Conservation (phyloP, 495 filamentous ascomycete genomes). For the Penicillium nucicola region DNA sequence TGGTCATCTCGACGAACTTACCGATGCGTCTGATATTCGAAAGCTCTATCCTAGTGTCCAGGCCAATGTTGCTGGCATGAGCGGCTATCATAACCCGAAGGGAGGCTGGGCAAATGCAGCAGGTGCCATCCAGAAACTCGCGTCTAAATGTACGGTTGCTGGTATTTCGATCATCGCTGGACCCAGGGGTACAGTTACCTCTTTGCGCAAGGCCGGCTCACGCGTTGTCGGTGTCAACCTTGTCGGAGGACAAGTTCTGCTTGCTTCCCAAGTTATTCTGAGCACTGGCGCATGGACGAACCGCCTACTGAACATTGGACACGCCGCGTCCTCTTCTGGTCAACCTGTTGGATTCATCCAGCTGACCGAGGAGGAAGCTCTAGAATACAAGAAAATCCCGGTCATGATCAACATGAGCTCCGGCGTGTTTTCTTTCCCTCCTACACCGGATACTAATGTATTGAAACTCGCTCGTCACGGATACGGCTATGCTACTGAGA, state of each 20-base stretch:
- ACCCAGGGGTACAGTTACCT: conserved; percentile 25
- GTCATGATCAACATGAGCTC: conserved; percentile 68
- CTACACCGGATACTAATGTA: conserved; percentile 43
- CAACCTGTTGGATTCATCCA: conserved; percentile 70
- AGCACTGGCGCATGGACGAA: conserved; percentile 79
- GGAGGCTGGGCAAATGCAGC: conserved; percentile 78
- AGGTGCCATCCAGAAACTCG: conserved; percentile 57
- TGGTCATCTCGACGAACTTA: conserved; percentile 20
- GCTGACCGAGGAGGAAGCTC: conserved; percentile 60
- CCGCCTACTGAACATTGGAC: conserved; percentile 44
- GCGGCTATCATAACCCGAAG: conserved; percentile 65
- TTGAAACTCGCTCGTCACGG: conserved; percentile 75
- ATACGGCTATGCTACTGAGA: conserved; percentile 59
- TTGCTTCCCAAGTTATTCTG: conserved; percentile 66
- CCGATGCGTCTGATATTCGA: conserved; percentile 17
- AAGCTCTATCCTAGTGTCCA: conserved; percentile 23
- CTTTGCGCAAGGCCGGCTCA: conserved; percentile 14
- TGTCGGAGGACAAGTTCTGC: conserved; percentile 43
- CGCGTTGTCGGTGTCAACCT: conserved; percentile 52
- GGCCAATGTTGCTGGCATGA: conserved; percentile 19
- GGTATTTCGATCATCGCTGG: conserved; percentile 29
- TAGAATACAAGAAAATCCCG: conserved; percentile 54
- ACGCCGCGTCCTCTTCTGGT: conserved; percentile 39
- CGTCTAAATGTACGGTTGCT: conserved; percentile 25
- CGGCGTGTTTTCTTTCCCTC: conserved; percentile 74